These are phyloP conservation scores for Cercis canadensis DNA, from an alignment of 306 rosid genomes.

Conservation along the genomic window DNA sequence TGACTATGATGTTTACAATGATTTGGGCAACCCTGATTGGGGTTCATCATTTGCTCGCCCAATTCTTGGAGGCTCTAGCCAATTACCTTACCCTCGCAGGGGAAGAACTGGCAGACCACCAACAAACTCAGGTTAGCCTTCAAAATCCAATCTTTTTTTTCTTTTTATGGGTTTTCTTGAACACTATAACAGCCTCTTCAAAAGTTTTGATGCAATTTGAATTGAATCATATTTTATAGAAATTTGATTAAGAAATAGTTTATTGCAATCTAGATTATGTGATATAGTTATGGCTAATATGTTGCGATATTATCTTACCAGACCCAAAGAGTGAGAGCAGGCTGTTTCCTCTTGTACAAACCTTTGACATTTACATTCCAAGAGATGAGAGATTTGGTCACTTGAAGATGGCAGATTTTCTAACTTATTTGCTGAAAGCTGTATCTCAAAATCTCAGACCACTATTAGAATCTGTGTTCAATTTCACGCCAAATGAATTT, in stretches of 20 bases:
- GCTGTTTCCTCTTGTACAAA: slow-evolving; percentile 4
- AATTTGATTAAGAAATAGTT: no score
- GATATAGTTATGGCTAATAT: no score
- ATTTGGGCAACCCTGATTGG: slow-evolving; percentile 62
- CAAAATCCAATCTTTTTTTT: no score
- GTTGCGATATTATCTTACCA: not conserved
- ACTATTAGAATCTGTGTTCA: slow-evolving; percentile 43
- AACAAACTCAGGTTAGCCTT: slow-evolving; percentile 52
- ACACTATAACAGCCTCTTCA: no score
- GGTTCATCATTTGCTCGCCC: slow-evolving; percentile 55
- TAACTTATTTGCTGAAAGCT: slow-evolving; percentile 63
- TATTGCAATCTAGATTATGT: no score
- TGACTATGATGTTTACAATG: slow-evolving; percentile 82
- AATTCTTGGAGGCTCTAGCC: slow-evolving; percentile 67
- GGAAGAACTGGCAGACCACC: slow-evolving; percentile 77
- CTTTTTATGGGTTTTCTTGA: no score
- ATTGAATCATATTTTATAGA: no score
- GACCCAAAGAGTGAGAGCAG: slow-evolving; percentile 63
- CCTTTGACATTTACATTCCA: slow-evolving; percentile 62
- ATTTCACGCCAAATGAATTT: slow-evolving; percentile 48
- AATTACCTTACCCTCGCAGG: slow-evolving; percentile 79
- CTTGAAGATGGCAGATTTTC: slow-evolving; percentile 71
- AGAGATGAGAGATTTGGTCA: slow-evolving; percentile 81
- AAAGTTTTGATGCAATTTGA: no score
- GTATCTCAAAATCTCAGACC: slow-evolving; percentile 60